phyloP scores from a whole-genome alignment of 768 basidiomycete species.

The Solioccasus polychromus region DNA sequence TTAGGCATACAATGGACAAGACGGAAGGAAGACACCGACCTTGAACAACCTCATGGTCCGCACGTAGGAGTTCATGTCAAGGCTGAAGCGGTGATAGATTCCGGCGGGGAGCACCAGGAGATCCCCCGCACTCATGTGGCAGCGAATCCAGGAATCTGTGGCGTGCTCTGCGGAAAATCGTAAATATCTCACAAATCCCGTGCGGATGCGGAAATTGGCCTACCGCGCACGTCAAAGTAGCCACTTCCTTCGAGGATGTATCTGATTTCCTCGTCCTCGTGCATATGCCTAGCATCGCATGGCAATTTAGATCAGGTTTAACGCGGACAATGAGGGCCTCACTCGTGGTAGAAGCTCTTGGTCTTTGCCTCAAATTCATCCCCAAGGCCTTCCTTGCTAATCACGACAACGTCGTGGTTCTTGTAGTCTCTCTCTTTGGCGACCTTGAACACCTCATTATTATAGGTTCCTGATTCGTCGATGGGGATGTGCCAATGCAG shows the following conservation, averaged over 20 bases:
- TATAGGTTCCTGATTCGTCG: constrained; percentile 31
- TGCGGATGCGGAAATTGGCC: no score
- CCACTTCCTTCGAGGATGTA: constrained; percentile 83
- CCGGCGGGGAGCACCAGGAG: constrained; percentile 85
- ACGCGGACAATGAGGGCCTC: no score
- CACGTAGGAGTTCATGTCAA: constrained; percentile 72
- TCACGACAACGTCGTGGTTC: constrained; percentile 77
- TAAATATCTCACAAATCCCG: no score
- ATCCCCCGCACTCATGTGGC: constrained; percentile 74
- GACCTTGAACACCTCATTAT: constrained; percentile 58
- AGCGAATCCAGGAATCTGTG: constrained; percentile 76
- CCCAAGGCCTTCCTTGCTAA: constrained; percentile 76
- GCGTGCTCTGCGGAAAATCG: constrained; percentile 49
- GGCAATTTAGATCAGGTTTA: not conserved
- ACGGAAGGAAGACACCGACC: constrained; percentile 37
- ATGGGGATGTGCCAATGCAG: constrained; percentile 66
- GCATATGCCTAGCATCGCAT: constrained; percentile 66
- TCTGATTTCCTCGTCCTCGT: constrained; percentile 94
- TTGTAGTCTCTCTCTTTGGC: constrained; percentile 74
- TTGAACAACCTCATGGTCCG: constrained; percentile 84
- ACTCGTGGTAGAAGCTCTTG: constrained; percentile 84
- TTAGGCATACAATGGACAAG: not conserved
- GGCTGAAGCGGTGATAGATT: constrained; percentile 93
- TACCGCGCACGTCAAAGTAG: constrained; percentile 90
- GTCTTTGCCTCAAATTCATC: constrained; percentile 81